Evolutionary conservation across 805 yeast species (phyloP), one percentile per base, ranked within the genome.

Genomic region (Huiozyma sinensis): DNA sequence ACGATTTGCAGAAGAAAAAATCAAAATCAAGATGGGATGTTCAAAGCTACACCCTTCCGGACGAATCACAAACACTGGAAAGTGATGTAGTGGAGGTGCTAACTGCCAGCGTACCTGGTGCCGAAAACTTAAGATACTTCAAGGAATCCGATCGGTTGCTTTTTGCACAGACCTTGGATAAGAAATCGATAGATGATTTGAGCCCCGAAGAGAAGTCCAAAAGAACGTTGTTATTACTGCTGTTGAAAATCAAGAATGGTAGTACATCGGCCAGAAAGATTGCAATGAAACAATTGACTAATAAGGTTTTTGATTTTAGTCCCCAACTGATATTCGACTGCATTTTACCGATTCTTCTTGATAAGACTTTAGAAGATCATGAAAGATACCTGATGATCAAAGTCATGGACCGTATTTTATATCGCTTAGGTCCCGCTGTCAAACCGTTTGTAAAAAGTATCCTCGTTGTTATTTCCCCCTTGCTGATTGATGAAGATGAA

Each of bases 341-440:
- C 47, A 69, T 86, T n/a, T 65, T 89, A 11, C 95, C 96, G 0
- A 62, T 90, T 28, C 63, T 89, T 37, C 65, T 82, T 57, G 95
- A 86, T 48, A 77, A 77, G 35, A 61, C 75, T 4, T 63, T 88
- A 28, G 90, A 81, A 50, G 92, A 84, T 39, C 83, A 79, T 50
- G 97, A 90, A 60, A 72, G 95, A 12, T 94, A 86, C 64, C 60
- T 87, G 9, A 66, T 90, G 44, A 83, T 87, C 10, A 89, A 88
- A 59, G 75, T 85, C 7, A 65, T 84, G 10, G 86, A 80, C 33
- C 67, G 95, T 33, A 68, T 86, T 0, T 60, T 89, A 6, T 77
- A 75, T 57, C 79, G 72, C 50, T 64, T 89, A 11, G 87, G 79
- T 34, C 82, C 74, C 38, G 56, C 70, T 42, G 72, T 86, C 3